A percentile compares a stretch with the other conserved stretches of the same genome.
phyloP scores from a whole-genome alignment of 2,329 filamentous ascomycete species.

The Colletotrichum tropicale region DNA sequence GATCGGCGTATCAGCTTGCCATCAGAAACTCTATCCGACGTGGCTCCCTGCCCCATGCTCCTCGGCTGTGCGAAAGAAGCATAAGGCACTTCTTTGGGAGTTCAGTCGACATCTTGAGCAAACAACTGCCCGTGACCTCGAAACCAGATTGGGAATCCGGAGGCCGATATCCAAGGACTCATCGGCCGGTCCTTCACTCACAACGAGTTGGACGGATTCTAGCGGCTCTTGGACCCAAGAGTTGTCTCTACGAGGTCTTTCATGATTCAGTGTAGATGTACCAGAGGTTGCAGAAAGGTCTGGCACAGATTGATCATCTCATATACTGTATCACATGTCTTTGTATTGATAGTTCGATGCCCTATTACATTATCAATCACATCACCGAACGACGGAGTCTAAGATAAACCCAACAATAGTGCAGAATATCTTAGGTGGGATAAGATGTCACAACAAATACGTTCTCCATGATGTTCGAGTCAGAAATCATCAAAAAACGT shows the following conservation, averaged over 20 bases:
- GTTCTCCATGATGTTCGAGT: accelerated
- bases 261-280: not conserved
- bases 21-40: slow-evolving; percentile 36
- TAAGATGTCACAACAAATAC: not conserved
- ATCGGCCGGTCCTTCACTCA: slow-evolving; percentile 23
- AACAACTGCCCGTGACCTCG: slow-evolving; percentile 13
- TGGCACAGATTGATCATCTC: not conserved
- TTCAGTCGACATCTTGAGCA: slow-evolving; percentile 19
- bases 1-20: slow-evolving; percentile 29
- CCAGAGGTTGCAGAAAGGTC: not conserved
- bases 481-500: too few species aligned
- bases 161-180: slow-evolving; percentile 21
- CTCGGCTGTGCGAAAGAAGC: not conserved
- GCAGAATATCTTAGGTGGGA: not conserved
- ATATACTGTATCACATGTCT: not conserved
- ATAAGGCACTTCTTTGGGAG: slow-evolving; percentile 19
- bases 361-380: not conserved
- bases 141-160: slow-evolving; percentile 22
- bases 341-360: not conserved
- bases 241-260: not conserved
- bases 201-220: not conserved
- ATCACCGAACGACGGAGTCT: not conserved
- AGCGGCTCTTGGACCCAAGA: not conserved
- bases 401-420: not conserved
- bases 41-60: slow-evolving; percentile 31